Percentiles rank a stretch among this genome's conserved stretches.
These are phyloP conservation scores for Mycena floridula DNA, from an alignment of 768 basidiomycete species.

Conservation along the genomic window DNA sequence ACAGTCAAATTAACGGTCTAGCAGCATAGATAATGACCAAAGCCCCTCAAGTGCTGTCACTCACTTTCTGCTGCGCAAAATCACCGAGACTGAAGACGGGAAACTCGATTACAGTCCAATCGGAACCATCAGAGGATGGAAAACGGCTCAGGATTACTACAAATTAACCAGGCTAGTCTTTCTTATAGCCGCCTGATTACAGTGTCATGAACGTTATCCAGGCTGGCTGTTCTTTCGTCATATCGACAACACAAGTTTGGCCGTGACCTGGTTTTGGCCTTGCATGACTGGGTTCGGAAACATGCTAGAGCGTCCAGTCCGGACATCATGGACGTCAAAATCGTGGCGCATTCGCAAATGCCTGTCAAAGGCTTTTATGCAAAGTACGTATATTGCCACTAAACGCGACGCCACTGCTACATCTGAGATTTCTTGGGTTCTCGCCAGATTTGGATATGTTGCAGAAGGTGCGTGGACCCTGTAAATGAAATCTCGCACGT, in stretches of 20 bases:
- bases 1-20: too few species aligned
- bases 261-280: constrained; percentile 51
- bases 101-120: constrained; percentile 53
- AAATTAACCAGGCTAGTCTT: constrained; percentile 73
- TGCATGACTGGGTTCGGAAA: constrained; percentile 53
- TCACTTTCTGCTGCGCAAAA: constrained; percentile 68
- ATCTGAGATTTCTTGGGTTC: background rate
- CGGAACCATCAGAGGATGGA: constrained; percentile 60
- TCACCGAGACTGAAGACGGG: too few species aligned
- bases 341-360: constrained; percentile 69
- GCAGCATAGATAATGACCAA: too few species aligned
- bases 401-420: background rate
- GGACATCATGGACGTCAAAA: constrained; percentile 21
- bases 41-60: constrained; percentile 56
- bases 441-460: constrained; percentile 59
- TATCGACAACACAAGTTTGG: constrained; percentile 65
- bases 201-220: too few species aligned
- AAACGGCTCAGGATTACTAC: constrained; percentile 41
- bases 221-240: constrained; percentile 63
- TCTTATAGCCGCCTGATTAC: too few species aligned
- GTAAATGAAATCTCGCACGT: background rate
- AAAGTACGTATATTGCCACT: constrained; percentile 61
- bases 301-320: constrained; percentile 29
- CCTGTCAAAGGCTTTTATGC: constrained; percentile 68
- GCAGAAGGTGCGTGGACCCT: constrained; percentile 41